Percentiles rank a stretch among this genome's conserved stretches.
Conservation (phyloP, 2,329 filamentous ascomycete species). For the Elsinoe necatrix region DNA sequence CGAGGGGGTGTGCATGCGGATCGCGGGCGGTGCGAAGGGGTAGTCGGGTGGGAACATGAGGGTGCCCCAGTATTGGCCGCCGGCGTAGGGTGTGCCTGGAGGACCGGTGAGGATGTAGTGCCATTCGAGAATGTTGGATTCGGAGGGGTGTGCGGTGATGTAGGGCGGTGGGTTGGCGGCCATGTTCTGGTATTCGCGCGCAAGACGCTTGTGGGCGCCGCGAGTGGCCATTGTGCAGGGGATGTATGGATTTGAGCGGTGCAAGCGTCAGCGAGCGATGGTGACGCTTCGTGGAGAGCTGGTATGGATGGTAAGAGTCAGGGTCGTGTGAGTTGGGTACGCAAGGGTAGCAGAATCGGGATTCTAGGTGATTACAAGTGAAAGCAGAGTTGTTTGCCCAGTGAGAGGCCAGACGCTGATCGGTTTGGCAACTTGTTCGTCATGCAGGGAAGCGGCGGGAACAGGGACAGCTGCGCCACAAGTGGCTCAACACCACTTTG, state of each 20-base stretch:
- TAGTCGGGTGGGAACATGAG: slow-evolving; percentile 94
- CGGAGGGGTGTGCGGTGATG: slow-evolving; percentile 28
- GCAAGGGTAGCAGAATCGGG: neutral
- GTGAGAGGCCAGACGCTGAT: neutral
- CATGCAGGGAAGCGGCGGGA: neutral
- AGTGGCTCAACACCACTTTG: neutral
- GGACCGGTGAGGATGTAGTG: slow-evolving; percentile 75
- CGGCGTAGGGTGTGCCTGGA: slow-evolving; percentile 85
- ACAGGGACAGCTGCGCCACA: neutral
- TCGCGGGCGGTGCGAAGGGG: slow-evolving; percentile 91
- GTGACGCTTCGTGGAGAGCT: no score
- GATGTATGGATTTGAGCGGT: neutral
- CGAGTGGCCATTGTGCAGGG: slow-evolving; percentile 30
- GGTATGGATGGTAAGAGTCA: no score
- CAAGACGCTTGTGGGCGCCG: slow-evolving; percentile 33
- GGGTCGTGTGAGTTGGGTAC: no score
- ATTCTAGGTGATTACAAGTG: neutral
- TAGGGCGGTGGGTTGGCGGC: slow-evolving; percentile 29
- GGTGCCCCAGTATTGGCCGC: slow-evolving; percentile 97
- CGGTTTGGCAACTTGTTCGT: neutral
- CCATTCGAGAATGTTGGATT: slow-evolving; percentile 31
- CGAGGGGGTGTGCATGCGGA: slow-evolving; percentile 96
- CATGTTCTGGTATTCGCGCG: slow-evolving; percentile 31
- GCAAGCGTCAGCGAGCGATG: neutral
- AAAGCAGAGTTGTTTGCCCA: neutral